Conservation (phyloP, 78 protist genomes). For the Trichosphaerium sp. region DNA sequence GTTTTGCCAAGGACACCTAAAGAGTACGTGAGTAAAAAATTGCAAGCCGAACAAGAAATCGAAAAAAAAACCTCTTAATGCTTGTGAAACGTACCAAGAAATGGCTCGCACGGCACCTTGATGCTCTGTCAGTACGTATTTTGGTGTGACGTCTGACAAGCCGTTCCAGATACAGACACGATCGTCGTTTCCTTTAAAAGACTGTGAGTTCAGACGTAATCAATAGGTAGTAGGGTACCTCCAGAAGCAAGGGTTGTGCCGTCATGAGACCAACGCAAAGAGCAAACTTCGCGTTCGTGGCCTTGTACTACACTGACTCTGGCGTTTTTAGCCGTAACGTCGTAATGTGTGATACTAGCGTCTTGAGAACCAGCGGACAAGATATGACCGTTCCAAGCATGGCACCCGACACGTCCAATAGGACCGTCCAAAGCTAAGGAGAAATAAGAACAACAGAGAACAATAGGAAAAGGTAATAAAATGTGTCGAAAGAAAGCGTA, state of each 20-base stretch:
- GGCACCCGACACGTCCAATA: slow-evolving; percentile 81
- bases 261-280: slow-evolving; percentile 92
- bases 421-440: slow-evolving; percentile 98
- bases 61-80: background rate
- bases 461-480: too few species aligned
- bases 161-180: slow-evolving; percentile 78
- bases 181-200: slow-evolving; percentile 97
- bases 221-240: slow-evolving; percentile 98
- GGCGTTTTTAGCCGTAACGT: slow-evolving; percentile 82
- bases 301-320: slow-evolving; percentile 4
- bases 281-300: slow-evolving; percentile 84
- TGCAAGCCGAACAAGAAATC: too few species aligned
- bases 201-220: too few species aligned
- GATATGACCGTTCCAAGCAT: slow-evolving; percentile 93
- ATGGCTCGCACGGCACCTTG: slow-evolving; percentile 95
- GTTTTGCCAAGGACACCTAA: slow-evolving; percentile 84
- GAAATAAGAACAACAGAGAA: too few species aligned
- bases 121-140: slow-evolving; percentile 47
- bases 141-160: slow-evolving; percentile 24
- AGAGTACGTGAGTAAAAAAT: slow-evolving; percentile 92
- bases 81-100: slow-evolving; percentile 96
- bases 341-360: slow-evolving; percentile 75
- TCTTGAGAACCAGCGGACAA: slow-evolving; percentile 85
- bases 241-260: slow-evolving; percentile 96
- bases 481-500: too few species aligned